Evolutionary conservation across 257 asterid genomes (phyloP), one percentile per base, ranked within the genome.

Genomic region (Anisodus tanguticus): DNA sequence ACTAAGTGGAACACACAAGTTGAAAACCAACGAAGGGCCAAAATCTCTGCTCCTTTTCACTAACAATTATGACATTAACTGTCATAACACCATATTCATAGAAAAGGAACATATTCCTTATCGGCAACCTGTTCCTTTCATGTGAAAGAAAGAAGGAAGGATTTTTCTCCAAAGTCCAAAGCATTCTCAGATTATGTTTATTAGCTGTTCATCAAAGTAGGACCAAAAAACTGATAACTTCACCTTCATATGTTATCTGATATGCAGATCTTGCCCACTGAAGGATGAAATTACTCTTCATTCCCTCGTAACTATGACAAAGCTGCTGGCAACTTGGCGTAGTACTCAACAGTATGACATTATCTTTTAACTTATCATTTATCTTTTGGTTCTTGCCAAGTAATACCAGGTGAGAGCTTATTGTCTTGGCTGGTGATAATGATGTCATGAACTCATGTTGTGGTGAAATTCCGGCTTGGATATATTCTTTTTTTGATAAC

Each of bases 371-470:
- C 51, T 31, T 31, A 31, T 31, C 35, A 31, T 31, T 31, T 31
- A 31, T 35, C 5, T 37, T 31, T 35, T 35, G 74, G 5, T 67
- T 67, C 41, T 13, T 35, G 49, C 19, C 74, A 37, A 37, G 76
- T 67, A 58, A 67, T 35, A 19, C 49, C 22, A 7, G 76, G 76
- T 37, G 53, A 37, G 76, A 41, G 51, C 51, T 68, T 37, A 15
- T 35, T 12, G 74, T 35, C 49, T 45, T 71, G 79, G 22, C 45
- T 71, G 17, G 19, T 67, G 74, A 67, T 67, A 67, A 67, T 67
- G 49, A 64, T 35, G 3, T 57, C 8, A 15, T 57, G 63, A 15
- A 12, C n/a, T 67, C 47, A 6, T 45, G 49, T 35, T 35, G 10
- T 5, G 15, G 4, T 67, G 74, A 67, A 12, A 67, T 22, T 35